phyloP scores from a whole-genome alignment of 2,329 filamentous ascomycete genomes.

The Nemania bipapillata region DNA sequence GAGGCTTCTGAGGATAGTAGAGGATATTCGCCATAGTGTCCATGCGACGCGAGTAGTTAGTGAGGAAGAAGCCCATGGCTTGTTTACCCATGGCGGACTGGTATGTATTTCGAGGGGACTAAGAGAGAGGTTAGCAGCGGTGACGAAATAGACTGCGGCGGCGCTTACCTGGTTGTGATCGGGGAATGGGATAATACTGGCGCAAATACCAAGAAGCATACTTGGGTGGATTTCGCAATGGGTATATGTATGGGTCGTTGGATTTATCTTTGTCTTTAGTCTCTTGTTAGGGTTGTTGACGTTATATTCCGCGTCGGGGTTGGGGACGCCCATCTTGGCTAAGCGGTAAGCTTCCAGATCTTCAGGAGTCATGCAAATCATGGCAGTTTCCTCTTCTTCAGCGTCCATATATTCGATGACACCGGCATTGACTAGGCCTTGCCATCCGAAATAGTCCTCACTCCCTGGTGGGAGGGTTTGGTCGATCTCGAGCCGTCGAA shows the following conservation, averaged over 20 bases:
- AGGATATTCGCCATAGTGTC: constrained; percentile 99
- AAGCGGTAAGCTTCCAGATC: constrained; percentile 83
- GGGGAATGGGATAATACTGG: constrained; percentile 99
- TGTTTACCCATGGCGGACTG: constrained; percentile 99
- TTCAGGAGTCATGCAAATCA: constrained; percentile 99
- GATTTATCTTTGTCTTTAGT: constrained; percentile 87
- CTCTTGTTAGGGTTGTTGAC: constrained; percentile 79
- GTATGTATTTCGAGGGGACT: constrained; percentile 98
- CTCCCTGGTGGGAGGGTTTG: constrained; percentile 71
- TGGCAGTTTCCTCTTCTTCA: constrained; percentile 97
- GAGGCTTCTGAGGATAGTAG: constrained; percentile 97
- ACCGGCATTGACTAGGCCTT: constrained; percentile 82
- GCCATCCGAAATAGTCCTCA: constrained; percentile 81
- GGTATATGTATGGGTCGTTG: constrained; percentile 89
- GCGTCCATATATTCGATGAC: constrained; percentile 96
- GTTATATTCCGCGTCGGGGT: constrained; percentile 54
- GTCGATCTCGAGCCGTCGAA: constrained; percentile 79
- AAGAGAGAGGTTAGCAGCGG: constrained; percentile 50
- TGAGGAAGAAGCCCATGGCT: constrained; percentile 98
- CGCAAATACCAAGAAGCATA: constrained; percentile 98
- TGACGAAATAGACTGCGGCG: not conserved
- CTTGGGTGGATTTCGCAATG: constrained; percentile 99
- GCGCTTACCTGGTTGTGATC: constrained; percentile 87
- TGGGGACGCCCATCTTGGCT: constrained; percentile 68
- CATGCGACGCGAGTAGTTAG: constrained; percentile 96